Evolutionary conservation across 108 stramenopile genomes (phyloP), one percentile per base, ranked within the genome.

Genomic region (Schizochytrium sp.): DNA sequence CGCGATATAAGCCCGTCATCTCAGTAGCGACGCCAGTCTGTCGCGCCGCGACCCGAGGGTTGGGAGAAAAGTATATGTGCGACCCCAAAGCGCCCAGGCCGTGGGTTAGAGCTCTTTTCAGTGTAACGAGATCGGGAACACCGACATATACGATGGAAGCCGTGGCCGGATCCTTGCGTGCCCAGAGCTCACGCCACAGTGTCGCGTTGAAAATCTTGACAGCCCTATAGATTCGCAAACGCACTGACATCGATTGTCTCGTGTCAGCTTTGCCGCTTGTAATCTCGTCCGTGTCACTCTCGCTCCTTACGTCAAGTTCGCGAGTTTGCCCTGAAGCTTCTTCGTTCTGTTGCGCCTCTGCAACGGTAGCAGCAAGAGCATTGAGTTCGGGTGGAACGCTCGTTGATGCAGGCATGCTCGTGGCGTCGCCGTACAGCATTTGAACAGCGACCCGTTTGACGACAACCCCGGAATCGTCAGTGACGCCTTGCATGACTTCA

Each of bases 341-440:
- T 34, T 34, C 34, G 34, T 34, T 34, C 34, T 34, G 45, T 18
- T 58, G 89, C 21, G 41, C 43, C 87, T 47, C 41, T 44, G 53
- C 48, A 23, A 44, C 19, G 63, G 89, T 83, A 10, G 10, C 25
- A 8, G 63, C 63, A 12, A 90, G 29, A 21, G 45, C 87, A 87
- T 90, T 44, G 47, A 90, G 89, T 3, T 90, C 90, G 16, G 90
- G 89, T 25, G 90, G 89, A 16, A 87, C 43, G 83, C 87, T 90
- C 87, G 76, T 25, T 16, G 76, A n/a, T 53, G 51, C 8, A 12
- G 76, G 18, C 21, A 23, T 23, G 25, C 10, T 25, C n/a, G 76
- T 83, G 48, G 76, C 19, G 25, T 83, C 76, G n/a, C 48, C 51
- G 51, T 53, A 83, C 10, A 83, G 28, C 19, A 53, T 53, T 23